Evolutionary conservation across 306 rosid genomes (phyloP), one percentile per base, ranked within the genome.

Genomic region (Trifolium fragiferum): DNA sequence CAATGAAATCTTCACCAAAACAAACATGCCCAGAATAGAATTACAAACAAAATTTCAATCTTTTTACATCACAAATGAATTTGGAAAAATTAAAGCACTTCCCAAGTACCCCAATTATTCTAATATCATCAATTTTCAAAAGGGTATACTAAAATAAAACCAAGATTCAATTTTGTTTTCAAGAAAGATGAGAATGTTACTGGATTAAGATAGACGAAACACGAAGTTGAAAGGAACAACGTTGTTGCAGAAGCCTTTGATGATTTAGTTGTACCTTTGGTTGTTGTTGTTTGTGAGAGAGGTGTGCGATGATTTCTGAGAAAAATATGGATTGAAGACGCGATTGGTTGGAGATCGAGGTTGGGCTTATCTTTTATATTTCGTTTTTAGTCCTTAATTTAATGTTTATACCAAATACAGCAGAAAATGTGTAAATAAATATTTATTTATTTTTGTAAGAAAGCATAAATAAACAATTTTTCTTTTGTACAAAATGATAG

Each of bases 291-390:
- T 59, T 9, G 37, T 0, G 49, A 35, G 75, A 46, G 58, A 44
- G 54, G 20, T 27, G 30, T 55, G 74, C 78, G 62, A 73, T 73
- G 70, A 63, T 46, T 79, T 57, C 38, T 62, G 59, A 78, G 46
- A 33, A 21, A 74, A 68, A 23, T 27, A 66, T 63, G 67, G 73
- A 78, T 20, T 27, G 82, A 64, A n/a, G 71, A 3, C 25, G 82
- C 35, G 27, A 43, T 37, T 73, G 60, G 65, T 47, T 78, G 55
- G 50, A 59, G 14, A 70, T 55, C 12, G 33, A 30, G 23, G 53
- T 63, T 21, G 55, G 14, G 57, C 77, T 73, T 72, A 55, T 73
- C 70, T 47, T 65, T 57, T 44, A 57, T 78, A 78, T 65, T 78
- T 72, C 8, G 35, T 11, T 25, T 54, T 54, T 54, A 54, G 32